Conservation (phyloP, 352 stramenopile species). For the Ochromonadaceae sp. region DNA sequence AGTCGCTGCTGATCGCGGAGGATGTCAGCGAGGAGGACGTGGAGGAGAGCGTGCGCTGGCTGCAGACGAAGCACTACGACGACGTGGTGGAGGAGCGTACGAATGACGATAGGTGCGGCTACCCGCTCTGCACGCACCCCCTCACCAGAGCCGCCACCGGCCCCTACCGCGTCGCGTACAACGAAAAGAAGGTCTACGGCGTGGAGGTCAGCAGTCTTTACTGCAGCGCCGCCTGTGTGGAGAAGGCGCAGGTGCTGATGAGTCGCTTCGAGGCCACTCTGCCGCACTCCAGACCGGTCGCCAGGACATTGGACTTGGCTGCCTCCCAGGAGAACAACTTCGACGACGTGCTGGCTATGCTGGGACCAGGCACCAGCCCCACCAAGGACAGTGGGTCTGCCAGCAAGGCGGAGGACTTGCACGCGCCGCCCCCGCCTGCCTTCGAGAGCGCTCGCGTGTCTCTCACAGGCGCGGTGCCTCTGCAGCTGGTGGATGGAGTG, state of each 20-base stretch:
- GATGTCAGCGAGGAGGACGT: not conserved
- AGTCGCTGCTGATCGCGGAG: not conserved
- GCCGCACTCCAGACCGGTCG: not conserved
- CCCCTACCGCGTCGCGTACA: not conserved
- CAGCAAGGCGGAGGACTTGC: too few species aligned
- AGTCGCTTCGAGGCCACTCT: not conserved
- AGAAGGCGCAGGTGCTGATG: not conserved
- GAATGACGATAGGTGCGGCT: not conserved
- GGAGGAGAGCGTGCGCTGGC: not conserved
- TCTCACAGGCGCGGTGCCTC: too few species aligned
- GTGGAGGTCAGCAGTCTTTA: not conserved
- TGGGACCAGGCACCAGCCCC: too few species aligned
- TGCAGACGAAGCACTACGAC: not conserved
- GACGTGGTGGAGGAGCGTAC: conserved; percentile 1
- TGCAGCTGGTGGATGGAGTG: too few species aligned
- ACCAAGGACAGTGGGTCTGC: too few species aligned
- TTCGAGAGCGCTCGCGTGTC: too few species aligned
- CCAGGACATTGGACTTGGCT: not conserved
- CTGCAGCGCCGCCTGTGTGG: not conserved
- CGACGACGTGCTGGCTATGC: too few species aligned
- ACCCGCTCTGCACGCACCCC: not conserved
- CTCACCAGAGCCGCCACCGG: not conserved
- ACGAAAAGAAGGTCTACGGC: conserved; percentile 1
- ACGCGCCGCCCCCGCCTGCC: too few species aligned
- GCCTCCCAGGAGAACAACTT: too few species aligned